Conservation (phyloP, 352 stramenopile species). For the Phytopythium litorale region DNA sequence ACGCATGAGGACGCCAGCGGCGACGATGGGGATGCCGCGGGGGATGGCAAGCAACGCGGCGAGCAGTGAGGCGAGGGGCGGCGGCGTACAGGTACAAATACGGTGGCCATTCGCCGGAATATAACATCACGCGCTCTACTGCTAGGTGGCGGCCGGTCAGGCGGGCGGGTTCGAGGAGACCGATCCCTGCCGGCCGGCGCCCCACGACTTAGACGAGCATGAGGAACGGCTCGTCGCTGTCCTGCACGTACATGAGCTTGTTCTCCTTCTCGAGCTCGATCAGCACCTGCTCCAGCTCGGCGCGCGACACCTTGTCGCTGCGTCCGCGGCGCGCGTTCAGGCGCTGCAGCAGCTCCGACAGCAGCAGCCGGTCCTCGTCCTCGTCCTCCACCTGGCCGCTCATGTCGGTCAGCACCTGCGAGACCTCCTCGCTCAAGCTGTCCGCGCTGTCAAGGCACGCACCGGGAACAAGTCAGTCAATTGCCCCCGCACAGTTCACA, state of each 20-base stretch:
- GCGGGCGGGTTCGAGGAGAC: not conserved
- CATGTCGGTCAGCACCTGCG: slow-evolving; percentile 56
- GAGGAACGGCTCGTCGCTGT: slow-evolving; percentile 73
- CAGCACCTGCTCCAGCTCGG: slow-evolving; percentile 69
- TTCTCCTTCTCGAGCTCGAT: slow-evolving; percentile 81
- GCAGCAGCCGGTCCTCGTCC: slow-evolving; percentile 59
- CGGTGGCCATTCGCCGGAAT: slow-evolving; percentile 20
- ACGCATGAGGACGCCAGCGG: not conserved
- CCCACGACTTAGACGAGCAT: slow-evolving; percentile 74
- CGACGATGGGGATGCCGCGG: not conserved
- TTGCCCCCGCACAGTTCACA: not conserved
- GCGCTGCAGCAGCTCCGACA: slow-evolving; percentile 50
- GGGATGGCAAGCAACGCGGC: slow-evolving; percentile 6
- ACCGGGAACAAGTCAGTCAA: not conserved
- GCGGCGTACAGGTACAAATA: slow-evolving; percentile 8
- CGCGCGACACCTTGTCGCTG: slow-evolving; percentile 27
- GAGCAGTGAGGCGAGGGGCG: not conserved
- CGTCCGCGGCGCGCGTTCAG: slow-evolving; percentile 45
- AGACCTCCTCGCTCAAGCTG: slow-evolving; percentile 63
- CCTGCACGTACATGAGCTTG: slow-evolving; percentile 89
- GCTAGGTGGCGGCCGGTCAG: not conserved
- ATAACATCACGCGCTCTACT: slow-evolving; percentile 21
- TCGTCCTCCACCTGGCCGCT: slow-evolving; percentile 42
- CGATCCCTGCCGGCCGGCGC: not conserved
- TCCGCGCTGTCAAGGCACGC: slow-evolving; percentile 34